Evolutionary conservation across 306 rosid species (phyloP), one percentile per base, ranked within the genome.

Genomic region (Prunus salicina): DNA sequence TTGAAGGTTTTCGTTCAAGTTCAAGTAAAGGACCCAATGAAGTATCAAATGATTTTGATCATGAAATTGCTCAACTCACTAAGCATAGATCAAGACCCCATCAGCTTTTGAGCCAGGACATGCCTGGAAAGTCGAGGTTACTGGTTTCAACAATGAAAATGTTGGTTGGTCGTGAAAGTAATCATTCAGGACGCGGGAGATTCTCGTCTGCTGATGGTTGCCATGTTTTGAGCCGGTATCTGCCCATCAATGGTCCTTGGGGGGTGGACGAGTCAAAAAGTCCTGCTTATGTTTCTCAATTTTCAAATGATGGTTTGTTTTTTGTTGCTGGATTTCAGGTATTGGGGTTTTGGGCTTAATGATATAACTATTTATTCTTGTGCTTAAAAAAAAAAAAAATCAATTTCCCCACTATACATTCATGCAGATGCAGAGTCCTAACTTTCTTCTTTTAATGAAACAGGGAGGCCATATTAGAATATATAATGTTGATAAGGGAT

Each of bases 171-270:
- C 88, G 97, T 11, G 98, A 94, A 73, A 78, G 86, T 82, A 94
- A 94, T 78, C 80, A 82, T 64, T 88, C 97, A 0, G 93, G 96
- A 41, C 82, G 86, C 64, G 98, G 98, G 38, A 87, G 95, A 84
- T 91, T 94, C 86, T 94, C 98, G 16, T 83, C 91, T 5, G 91
- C 96, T 2, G 98, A 94, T 74, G 81, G 89, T 75, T 91, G 98
- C 78, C 97, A 91, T 83, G 84, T 91, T 69, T 83, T 90, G 78
- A 91, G 97, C 77, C 84, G 97, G 83, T 94, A 90, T 85, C 85
- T 94, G 81, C 98, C 98, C 6, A 88, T 89, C 22, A 88, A 94
- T 79, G 98, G 97, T 80, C 97, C 98, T 8, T 91, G 91, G 93
- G 95, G 80, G 46, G 80, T 94, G 24, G 98, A 91, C 67, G 91